Evolutionary conservation across 148 eudicot genomes (phyloP), one percentile per base, ranked within the genome.

Genomic region (Nepenthes mirabilis): DNA sequence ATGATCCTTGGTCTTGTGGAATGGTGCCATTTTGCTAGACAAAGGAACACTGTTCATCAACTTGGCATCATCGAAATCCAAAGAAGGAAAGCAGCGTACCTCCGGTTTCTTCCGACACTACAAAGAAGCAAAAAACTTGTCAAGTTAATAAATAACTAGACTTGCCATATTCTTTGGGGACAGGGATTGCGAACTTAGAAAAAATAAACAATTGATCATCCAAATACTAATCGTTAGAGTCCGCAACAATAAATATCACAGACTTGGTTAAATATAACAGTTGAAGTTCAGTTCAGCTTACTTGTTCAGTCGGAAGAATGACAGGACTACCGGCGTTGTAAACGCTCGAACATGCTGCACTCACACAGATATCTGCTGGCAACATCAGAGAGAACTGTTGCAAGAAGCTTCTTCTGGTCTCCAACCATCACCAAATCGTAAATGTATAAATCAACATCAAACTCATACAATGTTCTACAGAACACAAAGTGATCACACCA

Each of bases 101-200:
- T 86, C 91, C 7, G 99, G 99, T 68, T 94, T 95, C 99, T 89
- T 94, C 69, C 99, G 87, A 73, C 89, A 94, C 99, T 94, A 91
- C 67, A 67, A 73, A 64, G n/a, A 60, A 73, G 57, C 34, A 64
- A 64, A 40, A 56, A 14, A 23, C 32, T 34, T 35, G 48, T 36
- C 11, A 49, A 49, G 11, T 7, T 2, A 7, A 3, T 7, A 2
- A 2, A 40, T 40, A 3, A 40, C 3, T 2, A 7, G 7, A 7
- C 3, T 40, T 2, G 3, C 43, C 3, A 3, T 7, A 40, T 9
- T 49, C 11, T 49, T 49, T 10, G 52, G 52, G n/a, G n/a, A 49
- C 11, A 12, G 11, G 52, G 52, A 49, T 49, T 4, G 11, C 11
- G 7, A 40, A 40, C 3, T 3, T 2, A 2, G 43, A 40, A 40